phyloP scores from a whole-genome alignment of 352 stramenopile genomes.

The Phytophthora colocasiae region DNA sequence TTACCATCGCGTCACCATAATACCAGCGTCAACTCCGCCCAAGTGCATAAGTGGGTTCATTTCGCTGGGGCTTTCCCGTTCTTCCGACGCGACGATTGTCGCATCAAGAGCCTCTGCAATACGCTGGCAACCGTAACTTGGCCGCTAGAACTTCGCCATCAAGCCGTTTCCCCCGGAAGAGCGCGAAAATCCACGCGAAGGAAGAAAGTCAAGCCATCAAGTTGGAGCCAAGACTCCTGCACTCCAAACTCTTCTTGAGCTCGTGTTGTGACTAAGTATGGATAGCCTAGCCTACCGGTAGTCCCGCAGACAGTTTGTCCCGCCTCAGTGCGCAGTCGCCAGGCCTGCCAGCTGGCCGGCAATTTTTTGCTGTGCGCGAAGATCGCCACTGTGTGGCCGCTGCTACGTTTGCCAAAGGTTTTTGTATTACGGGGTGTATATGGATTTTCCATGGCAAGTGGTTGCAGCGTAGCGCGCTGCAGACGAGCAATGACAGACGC shows the following conservation, averaged over 20 bases:
- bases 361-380: constrained; percentile 19
- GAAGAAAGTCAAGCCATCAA: constrained; percentile 8
- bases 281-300: neutral
- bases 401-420: constrained; percentile 11
- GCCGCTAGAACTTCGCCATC: neutral
- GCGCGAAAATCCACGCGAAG: constrained; percentile 10
- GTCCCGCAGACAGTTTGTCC: neutral
- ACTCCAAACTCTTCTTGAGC: neutral
- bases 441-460: constrained; percentile 21
- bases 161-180: constrained; percentile 1
- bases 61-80: constrained; percentile 6
- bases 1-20: neutral
- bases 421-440: neutral
- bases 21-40: constrained; percentile 1
- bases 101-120: constrained; percentile 5
- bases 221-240: neutral
- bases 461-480: constrained; percentile 8
- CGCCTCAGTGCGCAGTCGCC: constrained; percentile 6
- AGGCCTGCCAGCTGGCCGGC: neutral
- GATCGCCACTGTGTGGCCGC: neutral
- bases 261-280: neutral
- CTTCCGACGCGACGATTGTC: constrained; percentile 7
- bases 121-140: neutral
- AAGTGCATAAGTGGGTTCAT: constrained; percentile 13
- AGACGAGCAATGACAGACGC: constrained; percentile 1